Conservation (phyloP, 1,284 basidiomycete species). For the Puccinia novopanici region DNA sequence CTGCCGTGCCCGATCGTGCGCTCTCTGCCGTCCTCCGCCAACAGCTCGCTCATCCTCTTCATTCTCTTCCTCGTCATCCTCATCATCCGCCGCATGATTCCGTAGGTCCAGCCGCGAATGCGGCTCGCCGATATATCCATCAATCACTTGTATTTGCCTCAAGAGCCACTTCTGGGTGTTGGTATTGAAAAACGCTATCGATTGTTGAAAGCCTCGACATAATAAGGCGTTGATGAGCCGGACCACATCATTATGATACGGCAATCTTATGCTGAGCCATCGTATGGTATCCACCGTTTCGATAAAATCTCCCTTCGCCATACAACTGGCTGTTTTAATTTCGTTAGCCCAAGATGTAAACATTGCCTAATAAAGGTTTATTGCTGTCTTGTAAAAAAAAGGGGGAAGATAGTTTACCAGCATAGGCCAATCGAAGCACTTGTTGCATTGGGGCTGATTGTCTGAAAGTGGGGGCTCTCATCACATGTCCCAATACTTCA, state of each 20-base stretch:
- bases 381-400: too few relatives aligned
- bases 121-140: constrained; percentile 1
- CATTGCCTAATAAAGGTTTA: too few relatives aligned
- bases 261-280: constrained; percentile 70
- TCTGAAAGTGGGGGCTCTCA: constrained; percentile 72
- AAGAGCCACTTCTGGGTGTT: constrained; percentile 72
- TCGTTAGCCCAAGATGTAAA: too few relatives aligned
- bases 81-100: not conserved
- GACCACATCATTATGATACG: constrained; percentile 78
- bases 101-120: not conserved
- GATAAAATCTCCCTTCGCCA: constrained; percentile 65
- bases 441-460: constrained; percentile 69
- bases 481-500: constrained; percentile 76
- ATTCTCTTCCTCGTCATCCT: constrained; percentile 14
- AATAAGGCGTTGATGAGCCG: constrained; percentile 70
- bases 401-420: not conserved
- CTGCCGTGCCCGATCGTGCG: too few relatives aligned
- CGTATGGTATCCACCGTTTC: constrained; percentile 71
- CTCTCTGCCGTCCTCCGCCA: too few relatives aligned
- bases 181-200: constrained; percentile 72
- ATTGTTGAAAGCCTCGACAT: constrained; percentile 69
- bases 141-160: constrained; percentile 52
- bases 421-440: constrained; percentile 45
- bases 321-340: constrained; percentile 68
- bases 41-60: too few relatives aligned